Evolutionary conservation across 192 early-diverging fungal genomes (phyloP).

Genomic region (Phlyctochytrium planicorne): DNA sequence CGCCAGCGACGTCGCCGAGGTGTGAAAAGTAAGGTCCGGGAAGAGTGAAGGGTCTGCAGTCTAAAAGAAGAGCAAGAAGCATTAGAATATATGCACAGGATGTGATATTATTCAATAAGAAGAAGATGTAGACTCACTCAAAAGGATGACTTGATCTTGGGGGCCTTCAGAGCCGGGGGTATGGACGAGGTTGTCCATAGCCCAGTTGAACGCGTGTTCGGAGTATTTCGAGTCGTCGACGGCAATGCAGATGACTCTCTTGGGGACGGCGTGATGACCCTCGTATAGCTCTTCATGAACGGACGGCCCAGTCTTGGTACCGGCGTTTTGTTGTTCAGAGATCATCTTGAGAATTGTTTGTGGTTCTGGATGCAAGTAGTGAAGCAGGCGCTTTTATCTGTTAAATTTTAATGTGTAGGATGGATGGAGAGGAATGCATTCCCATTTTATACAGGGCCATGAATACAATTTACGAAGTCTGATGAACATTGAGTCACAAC

Average conservation of each 20-base stretch:
- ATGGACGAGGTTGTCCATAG: constrained; percentile 32
- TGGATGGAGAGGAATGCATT: too few relatives aligned
- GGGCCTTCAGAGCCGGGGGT: not conserved
- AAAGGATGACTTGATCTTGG: constrained; percentile 34
- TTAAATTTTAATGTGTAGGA: too few relatives aligned
- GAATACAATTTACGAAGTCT: too few relatives aligned
- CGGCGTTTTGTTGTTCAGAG: too few relatives aligned
- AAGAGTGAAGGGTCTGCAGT: not conserved
- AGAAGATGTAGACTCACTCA: constrained; percentile 27
- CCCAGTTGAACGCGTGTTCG: constrained; percentile 32
- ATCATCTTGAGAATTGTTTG: too few relatives aligned
- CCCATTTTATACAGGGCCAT: too few relatives aligned
- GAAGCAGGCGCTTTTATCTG: too few relatives aligned
- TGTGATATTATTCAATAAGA: not conserved
- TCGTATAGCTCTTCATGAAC: constrained; percentile 18
- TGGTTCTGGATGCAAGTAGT: too few relatives aligned
- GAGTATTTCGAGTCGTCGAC: constrained; percentile 29
- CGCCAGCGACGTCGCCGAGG: not conserved
- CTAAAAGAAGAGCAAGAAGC: not conserved
- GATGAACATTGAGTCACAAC: too few relatives aligned
- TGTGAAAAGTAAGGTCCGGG: not conserved
- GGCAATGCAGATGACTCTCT: constrained; percentile 29
- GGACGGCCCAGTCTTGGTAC: too few relatives aligned
- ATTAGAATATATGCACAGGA: not conserved
- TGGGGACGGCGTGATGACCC: constrained; percentile 1